A percentile compares a stretch with the other conserved stretches of the same genome.
These are phyloP conservation scores for Penicillium palitans DNA, from an alignment of 2,329 filamentous ascomycete genomes.

Conservation along the genomic window DNA sequence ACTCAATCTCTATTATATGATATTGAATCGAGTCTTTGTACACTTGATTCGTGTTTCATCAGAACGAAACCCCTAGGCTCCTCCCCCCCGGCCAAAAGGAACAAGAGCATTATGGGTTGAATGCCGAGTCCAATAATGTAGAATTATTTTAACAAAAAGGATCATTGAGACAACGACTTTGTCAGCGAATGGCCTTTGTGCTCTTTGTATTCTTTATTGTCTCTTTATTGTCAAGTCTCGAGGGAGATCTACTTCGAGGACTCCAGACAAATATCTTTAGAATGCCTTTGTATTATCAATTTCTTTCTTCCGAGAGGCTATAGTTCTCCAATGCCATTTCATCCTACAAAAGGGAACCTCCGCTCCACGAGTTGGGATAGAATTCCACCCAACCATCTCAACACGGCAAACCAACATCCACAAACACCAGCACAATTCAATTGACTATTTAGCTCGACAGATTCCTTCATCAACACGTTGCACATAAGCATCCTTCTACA, in stretches of 20 bases:
- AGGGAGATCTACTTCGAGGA: not conserved
- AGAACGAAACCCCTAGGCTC: too few species aligned
- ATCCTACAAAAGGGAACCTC: not conserved
- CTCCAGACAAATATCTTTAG: not conserved
- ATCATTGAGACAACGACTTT: not conserved
- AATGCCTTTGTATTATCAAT: not conserved
- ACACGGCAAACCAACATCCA: not conserved
- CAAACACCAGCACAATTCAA: not conserved
- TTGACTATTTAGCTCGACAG: not conserved
- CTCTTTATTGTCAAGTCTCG: not conserved
- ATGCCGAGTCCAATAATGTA: not conserved
- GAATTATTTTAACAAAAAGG: not conserved
- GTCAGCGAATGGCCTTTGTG: not conserved
- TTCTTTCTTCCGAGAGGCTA: not conserved
- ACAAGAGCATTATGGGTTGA: not conserved
- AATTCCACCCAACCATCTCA: not conserved
- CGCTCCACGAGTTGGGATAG: not conserved
- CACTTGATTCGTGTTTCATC: not conserved
- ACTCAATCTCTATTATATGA: too few species aligned
- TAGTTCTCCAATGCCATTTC: not conserved
- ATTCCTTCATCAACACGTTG: not conserved
- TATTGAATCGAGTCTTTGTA: not conserved
- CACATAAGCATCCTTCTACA: not conserved
- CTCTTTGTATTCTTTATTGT: not conserved
- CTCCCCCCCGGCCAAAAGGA: not conserved